phyloP scores from a whole-genome alignment of 2,329 filamentous ascomycete species.

The Colletotrichum salicis region DNA sequence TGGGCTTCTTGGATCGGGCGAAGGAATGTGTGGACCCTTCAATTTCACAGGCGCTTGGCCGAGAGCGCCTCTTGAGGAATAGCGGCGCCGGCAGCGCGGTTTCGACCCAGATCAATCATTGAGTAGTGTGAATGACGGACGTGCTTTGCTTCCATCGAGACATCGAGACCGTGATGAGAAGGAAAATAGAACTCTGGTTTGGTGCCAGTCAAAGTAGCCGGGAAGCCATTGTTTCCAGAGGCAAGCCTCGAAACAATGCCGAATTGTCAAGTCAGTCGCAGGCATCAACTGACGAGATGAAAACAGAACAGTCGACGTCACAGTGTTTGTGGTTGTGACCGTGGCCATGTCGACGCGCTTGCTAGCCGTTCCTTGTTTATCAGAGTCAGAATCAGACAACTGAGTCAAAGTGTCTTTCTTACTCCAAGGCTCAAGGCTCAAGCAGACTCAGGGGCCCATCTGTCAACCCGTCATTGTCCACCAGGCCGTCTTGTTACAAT shows the following conservation, averaged over 20 bases:
- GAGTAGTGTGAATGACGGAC: background rate
- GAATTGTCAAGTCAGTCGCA: background rate
- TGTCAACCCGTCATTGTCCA: conserved; percentile 3
- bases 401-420: background rate
- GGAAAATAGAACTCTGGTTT: background rate
- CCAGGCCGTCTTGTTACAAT: background rate
- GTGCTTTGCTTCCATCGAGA: background rate
- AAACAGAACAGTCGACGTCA: background rate
- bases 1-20: background rate
- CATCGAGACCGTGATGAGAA: background rate
- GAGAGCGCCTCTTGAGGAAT: conserved; percentile 1
- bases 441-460: background rate
- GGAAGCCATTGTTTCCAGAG: background rate
- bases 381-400: conserved; percentile 7
- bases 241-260: conserved; percentile 1
- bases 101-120: conserved; percentile 1
- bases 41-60: conserved; percentile 15
- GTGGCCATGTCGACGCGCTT: background rate
- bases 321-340: background rate
- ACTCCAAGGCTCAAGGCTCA: too few species aligned
- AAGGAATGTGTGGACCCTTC: conserved; percentile 17
- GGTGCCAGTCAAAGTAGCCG: background rate
- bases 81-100: background rate
- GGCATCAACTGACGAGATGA: background rate
- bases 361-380: conserved; percentile 1